Base-by-base conservation (phyloP, 2,329 filamentous ascomycete species). In the Akanthomyces lecanii region DNA sequence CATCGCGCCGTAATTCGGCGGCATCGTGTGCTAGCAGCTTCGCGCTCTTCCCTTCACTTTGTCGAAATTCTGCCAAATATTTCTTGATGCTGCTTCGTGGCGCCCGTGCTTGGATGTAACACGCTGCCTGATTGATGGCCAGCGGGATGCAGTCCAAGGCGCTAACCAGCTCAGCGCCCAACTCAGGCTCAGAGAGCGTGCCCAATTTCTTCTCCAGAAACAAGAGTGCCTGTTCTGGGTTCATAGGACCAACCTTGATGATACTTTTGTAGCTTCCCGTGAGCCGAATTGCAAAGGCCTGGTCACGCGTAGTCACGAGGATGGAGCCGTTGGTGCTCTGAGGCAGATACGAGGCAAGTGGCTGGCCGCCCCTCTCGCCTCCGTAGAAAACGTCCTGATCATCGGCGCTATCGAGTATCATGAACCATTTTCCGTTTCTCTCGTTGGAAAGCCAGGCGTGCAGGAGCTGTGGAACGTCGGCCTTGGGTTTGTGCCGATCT, bases 361-460 rank as follows among this genome's bases (percentile, higher is more conserved):
- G 61, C 57, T 64, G 64, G 14, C 51, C 67, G 28, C 12, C 64
- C 64, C 1, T 62, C 48, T 52, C 65, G 38, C 50, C 71, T 70
- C 28, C 12, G 30, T 48, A 58, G 33, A 75, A 70, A 5, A 74
- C 64, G 8, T 69, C 57, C 38, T 53, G 14, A 66, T 77, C 68
- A 64, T 77, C 75, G 47, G 72, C 74, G 63, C 73, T 76, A 47
- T 78, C 75, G 23, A 78, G 68, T 52, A 78, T 65, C 36, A 77
- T 66, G 16, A 72, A 18, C 76, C 75, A 78, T 51, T 47, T 64
- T 21, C 69, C 69, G 45, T 72, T 69, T 38, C 50, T 56, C 52
- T 70, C 65, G 30, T 71, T 67, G 1, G 66, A 69, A 6, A 78
- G 67, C 75, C 73, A 78, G 23, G 42, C 38, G 47, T 66, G 65